These are phyloP conservation scores for Hysterium pulicare DNA, from an alignment of 2,329 filamentous ascomycete species.

Conservation along the genomic window DNA sequence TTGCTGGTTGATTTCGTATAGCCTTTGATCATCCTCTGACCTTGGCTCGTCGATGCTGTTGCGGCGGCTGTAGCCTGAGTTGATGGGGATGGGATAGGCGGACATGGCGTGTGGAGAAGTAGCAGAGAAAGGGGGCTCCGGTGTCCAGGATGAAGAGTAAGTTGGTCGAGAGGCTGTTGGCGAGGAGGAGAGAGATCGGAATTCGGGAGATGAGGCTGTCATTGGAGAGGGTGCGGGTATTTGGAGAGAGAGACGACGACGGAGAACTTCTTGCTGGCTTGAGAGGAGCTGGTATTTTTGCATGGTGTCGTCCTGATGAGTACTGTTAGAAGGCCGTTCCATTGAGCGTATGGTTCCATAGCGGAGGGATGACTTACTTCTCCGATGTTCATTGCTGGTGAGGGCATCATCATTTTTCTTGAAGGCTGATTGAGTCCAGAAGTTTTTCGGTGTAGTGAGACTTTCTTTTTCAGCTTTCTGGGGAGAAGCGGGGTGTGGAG, in stretches of 20 bases:
- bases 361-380: too few relatives aligned
- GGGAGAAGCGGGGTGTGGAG: too few relatives aligned
- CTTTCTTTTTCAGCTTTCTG: too few relatives aligned
- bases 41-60: slow-evolving; percentile 30
- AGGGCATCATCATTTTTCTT: too few relatives aligned
- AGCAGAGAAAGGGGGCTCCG: slow-evolving; percentile 8
- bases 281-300: slow-evolving; percentile 40
- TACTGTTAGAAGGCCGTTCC: too few relatives aligned
- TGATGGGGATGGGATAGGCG: slow-evolving; percentile 21
- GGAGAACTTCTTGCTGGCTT: slow-evolving; percentile 40
- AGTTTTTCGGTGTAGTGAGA: too few relatives aligned
- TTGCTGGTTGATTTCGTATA: slow-evolving; percentile 50
- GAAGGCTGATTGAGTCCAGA: too few relatives aligned
- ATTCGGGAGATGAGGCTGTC: slow-evolving; percentile 33
- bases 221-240: slow-evolving; percentile 31
- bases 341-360: too few relatives aligned
- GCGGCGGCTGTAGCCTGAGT: slow-evolving; percentile 14
- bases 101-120: slow-evolving; percentile 10
- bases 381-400: too few relatives aligned
- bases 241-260: slow-evolving; percentile 37
- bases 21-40: slow-evolving; percentile 42
- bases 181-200: slow-evolving; percentile 33
- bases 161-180: slow-evolving; percentile 18
- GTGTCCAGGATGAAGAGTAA: slow-evolving; percentile 12
- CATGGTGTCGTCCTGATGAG: slow-evolving; percentile 25